Conservation (phyloP, 345 rosid species). For the Microcos paniculata region DNA sequence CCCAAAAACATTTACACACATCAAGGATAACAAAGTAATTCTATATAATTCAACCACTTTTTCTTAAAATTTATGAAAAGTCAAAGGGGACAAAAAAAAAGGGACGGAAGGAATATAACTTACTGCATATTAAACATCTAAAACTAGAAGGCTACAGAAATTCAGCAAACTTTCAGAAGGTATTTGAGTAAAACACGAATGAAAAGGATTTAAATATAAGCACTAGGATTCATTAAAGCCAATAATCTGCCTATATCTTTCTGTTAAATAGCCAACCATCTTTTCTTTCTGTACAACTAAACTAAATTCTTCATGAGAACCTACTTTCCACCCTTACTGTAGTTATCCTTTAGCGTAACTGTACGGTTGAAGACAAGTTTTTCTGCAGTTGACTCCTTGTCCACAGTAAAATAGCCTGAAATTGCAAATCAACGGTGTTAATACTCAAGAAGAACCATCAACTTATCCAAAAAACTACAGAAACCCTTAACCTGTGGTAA, state of each 20-base stretch:
- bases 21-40: too few species aligned
- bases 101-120: too few species aligned
- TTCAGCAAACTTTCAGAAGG: too few species aligned
- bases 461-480: not conserved
- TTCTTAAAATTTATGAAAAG: too few species aligned
- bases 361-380: slow-evolving; percentile 86
- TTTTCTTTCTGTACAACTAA: not conserved
- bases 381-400: slow-evolving; percentile 68
- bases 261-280: not conserved
- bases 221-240: too few species aligned
- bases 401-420: slow-evolving; percentile 79
- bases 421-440: slow-evolving; percentile 2
- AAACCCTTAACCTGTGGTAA: not conserved
- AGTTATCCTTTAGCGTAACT: slow-evolving; percentile 65
- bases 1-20: too few species aligned
- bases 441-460: not conserved
- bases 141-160: too few species aligned
- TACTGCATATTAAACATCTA: too few species aligned
- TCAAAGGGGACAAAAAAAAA: too few species aligned
- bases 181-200: too few species aligned
- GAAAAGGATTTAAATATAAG: too few species aligned
- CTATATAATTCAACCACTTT: too few species aligned
- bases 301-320: not conserved
- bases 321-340: slow-evolving; percentile 52
- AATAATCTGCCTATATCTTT: not conserved